Evolutionary conservation across 768 basidiomycete genomes (phyloP).

Genomic region (Kwoniella newhampshirensis): DNA sequence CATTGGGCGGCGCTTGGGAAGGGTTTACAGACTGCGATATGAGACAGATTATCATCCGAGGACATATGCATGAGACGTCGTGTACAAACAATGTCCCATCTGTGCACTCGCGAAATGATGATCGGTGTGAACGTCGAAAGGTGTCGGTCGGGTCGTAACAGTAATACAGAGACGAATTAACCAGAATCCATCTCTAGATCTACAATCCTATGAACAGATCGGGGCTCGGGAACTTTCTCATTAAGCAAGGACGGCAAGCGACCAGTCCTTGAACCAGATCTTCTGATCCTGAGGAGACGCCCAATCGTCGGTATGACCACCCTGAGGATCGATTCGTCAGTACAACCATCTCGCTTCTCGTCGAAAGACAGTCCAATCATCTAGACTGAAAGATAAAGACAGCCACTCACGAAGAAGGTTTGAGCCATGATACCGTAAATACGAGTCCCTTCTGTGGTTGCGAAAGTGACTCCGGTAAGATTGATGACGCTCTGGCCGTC

Average conservation of each 20-base stretch:
- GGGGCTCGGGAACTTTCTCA: too few species aligned
- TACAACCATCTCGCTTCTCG: neutral
- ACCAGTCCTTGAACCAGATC: slow-evolving; percentile 69
- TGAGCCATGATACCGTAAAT: slow-evolving; percentile 65
- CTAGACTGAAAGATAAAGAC: neutral
- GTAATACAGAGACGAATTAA: too few species aligned
- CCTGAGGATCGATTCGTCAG: slow-evolving; percentile 34
- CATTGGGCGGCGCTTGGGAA: too few species aligned
- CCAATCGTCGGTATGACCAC: slow-evolving; percentile 56
- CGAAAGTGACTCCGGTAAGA: slow-evolving; percentile 61
- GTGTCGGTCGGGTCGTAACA: too few species aligned
- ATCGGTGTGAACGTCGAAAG: too few species aligned
- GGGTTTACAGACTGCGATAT: too few species aligned
- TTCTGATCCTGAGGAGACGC: slow-evolving; percentile 66
- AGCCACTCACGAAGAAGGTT: slow-evolving; percentile 71
- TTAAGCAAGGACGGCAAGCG: slow-evolving; percentile 60
- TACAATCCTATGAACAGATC: too few species aligned
- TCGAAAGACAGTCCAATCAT: neutral
- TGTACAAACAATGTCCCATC: too few species aligned
- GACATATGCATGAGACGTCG: too few species aligned
- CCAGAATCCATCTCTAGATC: too few species aligned
- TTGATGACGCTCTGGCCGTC: slow-evolving; percentile 67
- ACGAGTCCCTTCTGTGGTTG: slow-evolving; percentile 58
- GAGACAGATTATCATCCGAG: neutral
- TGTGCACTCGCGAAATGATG: too few species aligned